phyloP scores from a whole-genome alignment of 2,329 filamentous ascomycete genomes.

The Boeremia exigua region DNA sequence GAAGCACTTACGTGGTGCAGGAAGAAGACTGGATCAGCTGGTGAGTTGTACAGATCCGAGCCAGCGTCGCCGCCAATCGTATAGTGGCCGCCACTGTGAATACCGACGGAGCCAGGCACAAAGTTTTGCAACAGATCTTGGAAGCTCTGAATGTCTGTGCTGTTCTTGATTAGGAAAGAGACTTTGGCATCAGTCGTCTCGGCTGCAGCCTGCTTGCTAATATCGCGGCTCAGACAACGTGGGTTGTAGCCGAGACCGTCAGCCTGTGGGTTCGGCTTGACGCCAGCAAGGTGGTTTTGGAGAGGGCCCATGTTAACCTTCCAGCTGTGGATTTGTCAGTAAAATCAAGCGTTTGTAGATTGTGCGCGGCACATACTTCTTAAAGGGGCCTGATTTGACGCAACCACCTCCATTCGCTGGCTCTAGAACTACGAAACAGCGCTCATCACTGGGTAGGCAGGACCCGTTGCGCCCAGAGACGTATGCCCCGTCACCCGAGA shows the following conservation, averaged over 20 bases:
- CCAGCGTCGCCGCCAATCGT: constrained; percentile 51
- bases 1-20: constrained; percentile 48
- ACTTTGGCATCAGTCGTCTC: neutral
- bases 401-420: constrained; percentile 23
- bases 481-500: constrained; percentile 35
- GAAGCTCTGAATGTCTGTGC: neutral
- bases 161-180: neutral
- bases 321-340: constrained; percentile 33
- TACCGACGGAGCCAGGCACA: constrained; percentile 34
- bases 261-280: constrained; percentile 30
- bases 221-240: constrained; percentile 42
- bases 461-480: constrained; percentile 34
- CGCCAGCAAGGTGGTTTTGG: constrained; percentile 49
- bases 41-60: constrained; percentile 52
- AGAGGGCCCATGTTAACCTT: constrained; percentile 51
- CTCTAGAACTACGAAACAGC: constrained; percentile 10
- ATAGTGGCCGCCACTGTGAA: constrained; percentile 53
- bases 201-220: constrained; percentile 34
- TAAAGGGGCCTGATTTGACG: constrained; percentile 1
- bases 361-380: neutral
- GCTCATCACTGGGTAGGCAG: constrained; percentile 16
- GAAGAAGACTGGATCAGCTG: constrained; percentile 38
- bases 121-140: neutral
- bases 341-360: neutral
- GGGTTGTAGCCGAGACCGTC: constrained; percentile 32